phyloP scores from a whole-genome alignment of 2,329 filamentous ascomycete genomes.

The Penicillium crustosum region DNA sequence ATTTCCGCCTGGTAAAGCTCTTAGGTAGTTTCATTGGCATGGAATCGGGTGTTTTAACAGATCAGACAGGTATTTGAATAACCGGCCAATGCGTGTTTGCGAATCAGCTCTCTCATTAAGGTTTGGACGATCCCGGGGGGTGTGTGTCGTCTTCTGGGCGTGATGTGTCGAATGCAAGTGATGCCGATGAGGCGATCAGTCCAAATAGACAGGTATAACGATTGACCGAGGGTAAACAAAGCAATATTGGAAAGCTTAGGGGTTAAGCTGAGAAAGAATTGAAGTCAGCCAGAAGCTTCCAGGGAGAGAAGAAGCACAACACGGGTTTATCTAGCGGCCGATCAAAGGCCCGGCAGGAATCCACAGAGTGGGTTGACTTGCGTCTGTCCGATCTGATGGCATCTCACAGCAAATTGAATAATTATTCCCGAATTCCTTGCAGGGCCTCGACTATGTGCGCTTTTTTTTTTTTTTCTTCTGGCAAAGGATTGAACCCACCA shows the following conservation, averaged over 20 bases:
- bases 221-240: not conserved
- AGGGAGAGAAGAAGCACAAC: slow-evolving; percentile 17
- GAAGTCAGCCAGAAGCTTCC: slow-evolving; percentile 22
- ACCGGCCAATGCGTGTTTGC: not conserved
- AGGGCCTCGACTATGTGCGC: not conserved
- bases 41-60: not conserved
- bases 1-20: slow-evolving; percentile 55
- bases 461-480: not conserved
- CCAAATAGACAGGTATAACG: slow-evolving; percentile 8
- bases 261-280: slow-evolving; percentile 11
- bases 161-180: slow-evolving; percentile 25
- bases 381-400: slow-evolving; percentile 13
- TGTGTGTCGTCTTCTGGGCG: not conserved
- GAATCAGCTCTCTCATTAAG: slow-evolving; percentile 16
- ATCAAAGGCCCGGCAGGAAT: slow-evolving; percentile 24
- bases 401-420: slow-evolving; percentile 8
- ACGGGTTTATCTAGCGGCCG: slow-evolving; percentile 23
- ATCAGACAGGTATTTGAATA: slow-evolving; percentile 1
- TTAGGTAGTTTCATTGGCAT: slow-evolving; percentile 60
- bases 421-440: slow-evolving; percentile 14
- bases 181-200: slow-evolving; percentile 14
- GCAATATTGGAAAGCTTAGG: slow-evolving; percentile 8
- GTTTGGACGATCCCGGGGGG: slow-evolving; percentile 9
- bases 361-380: slow-evolving; percentile 23
- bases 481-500: slow-evolving; percentile 3